Conservation (phyloP, 306 rosid species). For the Sicyos baderoa region DNA sequence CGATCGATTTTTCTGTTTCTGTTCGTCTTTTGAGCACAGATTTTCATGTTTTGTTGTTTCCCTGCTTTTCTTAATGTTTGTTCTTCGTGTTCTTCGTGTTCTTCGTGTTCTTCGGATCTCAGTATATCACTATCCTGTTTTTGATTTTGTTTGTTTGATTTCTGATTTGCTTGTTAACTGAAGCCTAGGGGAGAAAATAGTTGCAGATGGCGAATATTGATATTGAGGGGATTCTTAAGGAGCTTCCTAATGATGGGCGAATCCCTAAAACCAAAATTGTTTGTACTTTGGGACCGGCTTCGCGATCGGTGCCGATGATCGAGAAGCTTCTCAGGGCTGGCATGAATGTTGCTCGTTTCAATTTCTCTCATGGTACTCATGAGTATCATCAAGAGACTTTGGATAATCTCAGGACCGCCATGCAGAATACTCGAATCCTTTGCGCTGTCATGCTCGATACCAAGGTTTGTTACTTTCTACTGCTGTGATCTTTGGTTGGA, state of each 20-base stretch:
- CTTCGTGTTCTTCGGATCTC: slow-evolving; percentile 2
- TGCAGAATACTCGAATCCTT: slow-evolving; percentile 70
- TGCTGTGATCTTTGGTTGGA: not conserved
- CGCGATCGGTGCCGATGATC: slow-evolving; percentile 62
- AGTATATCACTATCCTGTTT: not conserved
- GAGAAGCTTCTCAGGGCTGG: slow-evolving; percentile 87
- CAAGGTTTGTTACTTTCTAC: slow-evolving; percentile 36
- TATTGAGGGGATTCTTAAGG: slow-evolving; percentile 70
- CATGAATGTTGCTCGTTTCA: slow-evolving; percentile 92
- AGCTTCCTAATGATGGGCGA: slow-evolving; percentile 62
- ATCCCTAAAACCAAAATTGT: slow-evolving; percentile 87
- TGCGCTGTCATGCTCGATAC: slow-evolving; percentile 94
- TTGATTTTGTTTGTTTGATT: not conserved
- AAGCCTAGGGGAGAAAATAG: slow-evolving; percentile 6
- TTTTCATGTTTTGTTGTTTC: not conserved
- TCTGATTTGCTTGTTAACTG: not conserved
- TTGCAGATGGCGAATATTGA: slow-evolving; percentile 42
- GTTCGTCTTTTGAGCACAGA: not conserved
- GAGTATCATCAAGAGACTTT: slow-evolving; percentile 88
- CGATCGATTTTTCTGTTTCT: not conserved
- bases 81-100: not conserved
- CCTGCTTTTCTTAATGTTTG: not conserved
- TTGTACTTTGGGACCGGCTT: slow-evolving; percentile 83
- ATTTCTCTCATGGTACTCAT: slow-evolving; percentile 88
- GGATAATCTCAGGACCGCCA: slow-evolving; percentile 69